Evolutionary conservation across 805 yeast genomes (phyloP).

Genomic region (Zygotorulaspora chibaensis): DNA sequence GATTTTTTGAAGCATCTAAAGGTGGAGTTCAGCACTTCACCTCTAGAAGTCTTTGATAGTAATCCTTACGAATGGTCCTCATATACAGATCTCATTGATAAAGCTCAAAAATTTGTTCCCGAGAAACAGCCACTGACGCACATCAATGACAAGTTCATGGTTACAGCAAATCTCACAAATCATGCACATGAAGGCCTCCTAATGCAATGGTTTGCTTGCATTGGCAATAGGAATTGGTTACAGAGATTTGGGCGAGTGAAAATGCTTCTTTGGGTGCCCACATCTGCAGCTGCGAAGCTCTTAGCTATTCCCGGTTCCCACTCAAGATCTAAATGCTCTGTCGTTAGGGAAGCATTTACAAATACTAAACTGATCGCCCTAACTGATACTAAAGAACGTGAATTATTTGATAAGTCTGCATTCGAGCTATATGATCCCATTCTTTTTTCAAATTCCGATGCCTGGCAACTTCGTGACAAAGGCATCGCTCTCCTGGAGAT

Average conservation of each 20-base stretch:
- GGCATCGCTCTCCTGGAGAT: slow-evolving; percentile 57
- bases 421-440: slow-evolving; percentile 32
- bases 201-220: slow-evolving; percentile 71
- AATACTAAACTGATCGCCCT: slow-evolving; percentile 55
- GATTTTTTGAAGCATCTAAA: slow-evolving; percentile 12
- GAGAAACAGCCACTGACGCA: slow-evolving; percentile 35
- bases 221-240: slow-evolving; percentile 68
- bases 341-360: slow-evolving; percentile 61
- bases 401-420: slow-evolving; percentile 18
- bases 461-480: slow-evolving; percentile 31
- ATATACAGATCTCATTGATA: slow-evolving; percentile 45
- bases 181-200: slow-evolving; percentile 58
- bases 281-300: slow-evolving; percentile 56
- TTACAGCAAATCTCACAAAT: slow-evolving; percentile 56
- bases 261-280: slow-evolving; percentile 65
- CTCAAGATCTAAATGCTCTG: slow-evolving; percentile 57
- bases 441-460: slow-evolving; percentile 30
- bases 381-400: slow-evolving; percentile 20
- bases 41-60: slow-evolving; percentile 33
- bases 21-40: slow-evolving; percentile 13
- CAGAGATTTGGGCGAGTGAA: slow-evolving; percentile 68
- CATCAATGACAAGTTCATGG: slow-evolving; percentile 51
- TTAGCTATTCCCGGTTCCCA: slow-evolving; percentile 50
- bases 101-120: slow-evolving; percentile 43
- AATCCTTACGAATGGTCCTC: slow-evolving; percentile 72